Conservation (phyloP, 2,329 filamentous ascomycete species). For the Claviceps sp. region DNA sequence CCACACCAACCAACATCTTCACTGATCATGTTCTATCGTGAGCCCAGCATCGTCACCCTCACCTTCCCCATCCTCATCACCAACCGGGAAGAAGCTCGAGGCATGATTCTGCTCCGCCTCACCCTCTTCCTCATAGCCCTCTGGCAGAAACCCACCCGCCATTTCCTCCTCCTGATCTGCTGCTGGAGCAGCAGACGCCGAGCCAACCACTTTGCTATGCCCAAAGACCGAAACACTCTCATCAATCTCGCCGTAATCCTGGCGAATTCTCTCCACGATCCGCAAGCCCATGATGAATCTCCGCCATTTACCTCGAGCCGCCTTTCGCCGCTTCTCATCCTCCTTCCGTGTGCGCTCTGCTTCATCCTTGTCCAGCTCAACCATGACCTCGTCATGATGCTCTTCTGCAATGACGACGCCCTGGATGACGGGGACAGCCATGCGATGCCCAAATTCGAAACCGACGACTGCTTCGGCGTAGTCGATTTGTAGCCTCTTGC, state of each 20-base stretch:
- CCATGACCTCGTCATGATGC: conserved; percentile 58
- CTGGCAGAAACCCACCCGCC: conserved; percentile 49
- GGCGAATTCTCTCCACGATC: conserved; percentile 62
- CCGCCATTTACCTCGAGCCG: conserved; percentile 65
- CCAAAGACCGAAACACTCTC: conserved; percentile 41
- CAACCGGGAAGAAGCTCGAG: conserved; percentile 35
- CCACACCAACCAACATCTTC: no score
- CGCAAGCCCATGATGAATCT: conserved; percentile 77
- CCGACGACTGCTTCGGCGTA: conserved; percentile 90
- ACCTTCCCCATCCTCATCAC: conserved; percentile 29
- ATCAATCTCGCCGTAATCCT: conserved; percentile 58
- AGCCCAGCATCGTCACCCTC: conserved; percentile 20
- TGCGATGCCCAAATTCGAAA: conserved; percentile 90
- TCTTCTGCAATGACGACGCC: conserved; percentile 82
- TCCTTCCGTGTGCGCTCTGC: conserved; percentile 65
- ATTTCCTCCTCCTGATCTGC: conserved; percentile 32
- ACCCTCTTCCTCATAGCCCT: conserved; percentile 38
- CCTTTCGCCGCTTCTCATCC: conserved; percentile 67
- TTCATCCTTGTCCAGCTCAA: conserved; percentile 68
- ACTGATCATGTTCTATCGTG: conserved; percentile 19
- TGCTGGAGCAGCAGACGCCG: conserved; percentile 9
- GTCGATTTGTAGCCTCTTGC: conserved; percentile 72
- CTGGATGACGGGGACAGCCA: conserved; percentile 83
- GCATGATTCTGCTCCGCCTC: conserved; percentile 21
- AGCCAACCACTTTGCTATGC: conserved; percentile 23